phyloP scores from a whole-genome alignment of 805 yeast genomes.

The Dipodascopsis uninucleata region DNA sequence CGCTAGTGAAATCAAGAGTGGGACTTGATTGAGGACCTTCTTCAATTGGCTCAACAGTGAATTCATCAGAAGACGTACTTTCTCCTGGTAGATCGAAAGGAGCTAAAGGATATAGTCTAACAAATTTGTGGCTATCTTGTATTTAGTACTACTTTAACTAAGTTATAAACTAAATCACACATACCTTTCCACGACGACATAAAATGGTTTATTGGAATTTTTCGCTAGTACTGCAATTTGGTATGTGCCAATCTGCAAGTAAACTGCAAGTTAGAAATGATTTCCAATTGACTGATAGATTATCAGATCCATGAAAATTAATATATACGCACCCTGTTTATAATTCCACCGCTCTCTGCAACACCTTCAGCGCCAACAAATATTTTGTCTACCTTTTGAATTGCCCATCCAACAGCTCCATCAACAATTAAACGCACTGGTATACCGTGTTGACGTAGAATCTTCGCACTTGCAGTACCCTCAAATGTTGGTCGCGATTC shows the following conservation, averaged over 20 bases:
- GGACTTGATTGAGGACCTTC: slow-evolving; percentile 47
- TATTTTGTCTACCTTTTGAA: slow-evolving; percentile 79
- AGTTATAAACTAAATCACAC: neutral
- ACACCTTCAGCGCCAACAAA: slow-evolving; percentile 99
- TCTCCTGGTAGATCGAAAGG: slow-evolving; percentile 82
- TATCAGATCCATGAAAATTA: too few relatives aligned
- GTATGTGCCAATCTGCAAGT: slow-evolving; percentile 68
- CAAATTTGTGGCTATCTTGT: slow-evolving; percentile 76
- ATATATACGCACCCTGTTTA: slow-evolving; percentile 58
- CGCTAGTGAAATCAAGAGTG: slow-evolving; percentile 88
- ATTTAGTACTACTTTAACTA: neutral
- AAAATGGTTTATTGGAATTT: slow-evolving; percentile 85
- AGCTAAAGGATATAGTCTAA: slow-evolving; percentile 89
- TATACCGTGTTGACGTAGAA: slow-evolving; percentile 65
- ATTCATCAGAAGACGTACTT: slow-evolving; percentile 8
- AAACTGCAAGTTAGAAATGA: neutral
- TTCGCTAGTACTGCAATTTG: slow-evolving; percentile 92
- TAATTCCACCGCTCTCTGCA: slow-evolving; percentile 97
- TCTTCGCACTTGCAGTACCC: slow-evolving; percentile 67
- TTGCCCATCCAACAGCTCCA: slow-evolving; percentile 87
- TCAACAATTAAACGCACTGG: slow-evolving; percentile 89
- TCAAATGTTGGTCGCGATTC: slow-evolving; percentile 85
- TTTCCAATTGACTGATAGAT: too few relatives aligned
- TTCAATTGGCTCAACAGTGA: slow-evolving; percentile 27
- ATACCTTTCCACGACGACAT: slow-evolving; percentile 77